Evolutionary conservation across 2,329 filamentous ascomycete species (phyloP).

Genomic region (Fusarium gaditjirri): DNA sequence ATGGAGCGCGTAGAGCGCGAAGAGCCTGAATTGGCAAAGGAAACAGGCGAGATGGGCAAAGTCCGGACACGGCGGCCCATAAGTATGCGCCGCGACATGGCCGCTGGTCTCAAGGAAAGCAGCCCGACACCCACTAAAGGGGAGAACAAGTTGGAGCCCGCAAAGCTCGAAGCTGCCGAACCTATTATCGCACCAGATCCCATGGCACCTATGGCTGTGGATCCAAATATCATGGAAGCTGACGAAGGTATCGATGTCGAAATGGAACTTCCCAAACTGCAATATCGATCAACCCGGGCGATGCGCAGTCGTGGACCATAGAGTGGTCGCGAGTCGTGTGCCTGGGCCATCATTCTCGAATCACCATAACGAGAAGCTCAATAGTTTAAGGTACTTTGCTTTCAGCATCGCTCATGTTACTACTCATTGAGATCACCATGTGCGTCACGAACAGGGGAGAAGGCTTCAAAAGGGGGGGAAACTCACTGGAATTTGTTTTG

Average conservation of each 20-base stretch:
- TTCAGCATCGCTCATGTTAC: conserved; percentile 19
- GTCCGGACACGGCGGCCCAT: conserved; percentile 63
- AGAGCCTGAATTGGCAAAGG: conserved; percentile 57
- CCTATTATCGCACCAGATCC: conserved; percentile 22
- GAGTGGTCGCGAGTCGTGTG: conserved; percentile 36
- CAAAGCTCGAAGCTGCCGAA: conserved; percentile 41
- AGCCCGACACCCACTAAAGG: conserved; percentile 39
- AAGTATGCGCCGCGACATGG: conserved; percentile 62
- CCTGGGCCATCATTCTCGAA: conserved; percentile 35
- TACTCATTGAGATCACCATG: conserved; percentile 31
- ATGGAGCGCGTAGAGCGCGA: conserved; percentile 66
- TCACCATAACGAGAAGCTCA: conserved; percentile 11
- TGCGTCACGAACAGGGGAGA: conserved; percentile 34
- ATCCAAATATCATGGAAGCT: conserved; percentile 50
- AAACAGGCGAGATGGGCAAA: conserved; percentile 53
- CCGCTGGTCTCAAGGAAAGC: conserved; percentile 45
- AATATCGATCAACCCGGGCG: conserved; percentile 56
- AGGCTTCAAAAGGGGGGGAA: neutral
- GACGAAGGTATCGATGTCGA: conserved; percentile 57
- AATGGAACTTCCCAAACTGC: conserved; percentile 52
- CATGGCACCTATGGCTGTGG: conserved; percentile 47
- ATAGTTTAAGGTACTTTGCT: neutral
- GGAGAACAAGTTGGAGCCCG: conserved; percentile 39
- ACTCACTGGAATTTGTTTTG: neutral
- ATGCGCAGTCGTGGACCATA: conserved; percentile 50